Percentiles rank a stretch among this genome's conserved stretches.
phyloP scores from a whole-genome alignment of 305 asterid genomes.

The Rubia tinctorum region DNA sequence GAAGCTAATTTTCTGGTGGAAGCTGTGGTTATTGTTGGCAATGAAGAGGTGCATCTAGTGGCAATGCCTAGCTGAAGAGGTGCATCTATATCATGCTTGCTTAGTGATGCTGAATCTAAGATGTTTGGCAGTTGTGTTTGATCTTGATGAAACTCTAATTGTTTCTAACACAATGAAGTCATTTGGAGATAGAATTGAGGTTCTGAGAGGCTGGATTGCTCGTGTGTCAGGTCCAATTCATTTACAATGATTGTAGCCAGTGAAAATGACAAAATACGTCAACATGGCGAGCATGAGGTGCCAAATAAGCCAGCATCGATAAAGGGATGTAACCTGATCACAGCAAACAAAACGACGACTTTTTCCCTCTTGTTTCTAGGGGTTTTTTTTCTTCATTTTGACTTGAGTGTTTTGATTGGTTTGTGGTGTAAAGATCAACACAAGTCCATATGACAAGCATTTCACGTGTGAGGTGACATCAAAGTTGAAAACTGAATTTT shows the following conservation, averaged over 20 bases:
- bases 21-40: slow-evolving; percentile 75
- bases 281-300: too few relatives aligned
- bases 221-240: slow-evolving; percentile 43
- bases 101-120: slow-evolving; percentile 81
- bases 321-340: too few relatives aligned
- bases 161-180: slow-evolving; percentile 99
- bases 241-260: too few relatives aligned
- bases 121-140: slow-evolving; percentile 89
- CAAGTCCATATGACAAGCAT: slow-evolving; percentile 35
- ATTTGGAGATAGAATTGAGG: slow-evolving; percentile 87
- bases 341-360: too few relatives aligned
- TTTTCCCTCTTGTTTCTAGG: too few relatives aligned
- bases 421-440: too few relatives aligned
- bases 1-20: slow-evolving; percentile 16
- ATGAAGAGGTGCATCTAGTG: slow-evolving; percentile 89
- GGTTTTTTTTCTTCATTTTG: too few relatives aligned
- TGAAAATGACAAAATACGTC: too few relatives aligned
- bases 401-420: too few relatives aligned
- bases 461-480: slow-evolving; percentile 49
- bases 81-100: slow-evolving; percentile 66
- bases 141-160: slow-evolving; percentile 95
- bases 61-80: slow-evolving; percentile 96
- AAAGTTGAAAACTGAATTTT: slow-evolving; percentile 56
- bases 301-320: too few relatives aligned
- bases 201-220: slow-evolving; percentile 58